phyloP scores from a whole-genome alignment of 2,329 filamentous ascomycete genomes.

The Scedosporium aurantiacum region DNA sequence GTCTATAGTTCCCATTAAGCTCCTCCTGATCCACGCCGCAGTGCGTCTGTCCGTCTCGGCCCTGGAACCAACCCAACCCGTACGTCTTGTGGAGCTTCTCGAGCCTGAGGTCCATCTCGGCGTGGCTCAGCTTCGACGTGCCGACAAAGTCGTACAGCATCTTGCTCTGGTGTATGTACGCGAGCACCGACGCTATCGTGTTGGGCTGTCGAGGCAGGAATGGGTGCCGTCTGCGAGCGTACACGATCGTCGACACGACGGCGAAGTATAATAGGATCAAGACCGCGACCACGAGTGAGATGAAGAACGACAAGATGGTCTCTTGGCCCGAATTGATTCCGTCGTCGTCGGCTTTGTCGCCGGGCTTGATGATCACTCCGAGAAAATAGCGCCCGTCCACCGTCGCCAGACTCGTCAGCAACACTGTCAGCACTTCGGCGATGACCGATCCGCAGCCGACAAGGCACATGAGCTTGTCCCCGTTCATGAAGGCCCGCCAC shows the following conservation, averaged over 20 bases:
- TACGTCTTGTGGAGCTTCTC: constrained; percentile 55
- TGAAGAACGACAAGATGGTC: constrained; percentile 52
- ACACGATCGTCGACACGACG: constrained; percentile 47
- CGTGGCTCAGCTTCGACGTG: constrained; percentile 50
- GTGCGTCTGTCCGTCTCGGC: constrained; percentile 61
- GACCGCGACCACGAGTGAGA: constrained; percentile 50
- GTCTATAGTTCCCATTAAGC: constrained; percentile 52
- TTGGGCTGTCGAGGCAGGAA: constrained; percentile 70
- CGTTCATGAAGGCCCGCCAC: constrained; percentile 48
- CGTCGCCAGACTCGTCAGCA: constrained; percentile 53
- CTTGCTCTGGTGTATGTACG: constrained; percentile 69
- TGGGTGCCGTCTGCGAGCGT: constrained; percentile 50
- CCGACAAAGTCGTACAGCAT: constrained; percentile 69
- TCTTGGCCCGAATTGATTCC: constrained; percentile 43
- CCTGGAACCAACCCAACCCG: constrained; percentile 66
- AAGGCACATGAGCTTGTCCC: constrained; percentile 53
- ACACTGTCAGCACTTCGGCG: constrained; percentile 61
- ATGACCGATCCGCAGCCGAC: constrained; percentile 62
- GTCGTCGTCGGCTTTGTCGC: constrained; percentile 6
- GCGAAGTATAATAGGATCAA: constrained; percentile 57
- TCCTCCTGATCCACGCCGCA: constrained; percentile 71
- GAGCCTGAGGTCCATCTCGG: constrained; percentile 50
- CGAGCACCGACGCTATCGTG: constrained; percentile 65
- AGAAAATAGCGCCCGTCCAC: constrained; percentile 54
- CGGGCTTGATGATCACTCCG: constrained; percentile 14